These are phyloP conservation scores for Isatis tinctoria DNA, from an alignment of 345 rosid species.

Conservation along the genomic window DNA sequence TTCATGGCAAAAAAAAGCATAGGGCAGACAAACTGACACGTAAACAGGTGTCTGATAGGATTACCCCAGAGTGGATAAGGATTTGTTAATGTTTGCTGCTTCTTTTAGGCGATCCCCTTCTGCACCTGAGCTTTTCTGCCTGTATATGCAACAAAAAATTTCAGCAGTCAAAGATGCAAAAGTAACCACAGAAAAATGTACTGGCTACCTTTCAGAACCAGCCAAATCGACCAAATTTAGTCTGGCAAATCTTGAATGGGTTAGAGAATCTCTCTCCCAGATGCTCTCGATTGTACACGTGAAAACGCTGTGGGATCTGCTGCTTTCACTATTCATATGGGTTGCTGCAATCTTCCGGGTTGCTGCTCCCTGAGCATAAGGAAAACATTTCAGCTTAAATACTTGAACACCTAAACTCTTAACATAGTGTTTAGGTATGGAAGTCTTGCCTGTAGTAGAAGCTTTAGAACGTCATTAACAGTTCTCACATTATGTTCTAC, in stretches of 20 bases:
- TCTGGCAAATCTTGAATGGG: slow-evolving; percentile 79
- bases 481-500: slow-evolving; percentile 60
- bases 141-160: slow-evolving; percentile 30
- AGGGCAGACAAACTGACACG: slow-evolving; percentile 14
- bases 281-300: slow-evolving; percentile 88
- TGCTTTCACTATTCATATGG: slow-evolving; percentile 91
- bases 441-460: slow-evolving; percentile 59
- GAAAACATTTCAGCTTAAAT: slow-evolving; percentile 1
- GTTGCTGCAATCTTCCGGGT: slow-evolving; percentile 91
- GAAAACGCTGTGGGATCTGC: slow-evolving; percentile 96
- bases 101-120: slow-evolving; percentile 98
- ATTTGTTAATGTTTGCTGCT: slow-evolving; percentile 94
- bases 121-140: slow-evolving; percentile 98
- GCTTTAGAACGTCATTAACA: slow-evolving; percentile 71
- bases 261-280: slow-evolving; percentile 87
- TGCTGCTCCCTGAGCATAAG: slow-evolving; percentile 62
- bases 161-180: slow-evolving; percentile 14
- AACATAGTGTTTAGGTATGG: slow-evolving; percentile 5
- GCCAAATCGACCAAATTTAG: slow-evolving; percentile 95
- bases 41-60: slow-evolving; percentile 15
- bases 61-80: slow-evolving; percentile 95
- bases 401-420: slow-evolving; percentile 19
- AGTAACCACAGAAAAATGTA: not conserved
- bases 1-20: slow-evolving; percentile 2
- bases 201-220: slow-evolving; percentile 89